Evolutionary conservation across 2,329 filamentous ascomycete species (phyloP), one percentile per base, ranked within the genome.

Genomic region (Hansfordia pulvinata): DNA sequence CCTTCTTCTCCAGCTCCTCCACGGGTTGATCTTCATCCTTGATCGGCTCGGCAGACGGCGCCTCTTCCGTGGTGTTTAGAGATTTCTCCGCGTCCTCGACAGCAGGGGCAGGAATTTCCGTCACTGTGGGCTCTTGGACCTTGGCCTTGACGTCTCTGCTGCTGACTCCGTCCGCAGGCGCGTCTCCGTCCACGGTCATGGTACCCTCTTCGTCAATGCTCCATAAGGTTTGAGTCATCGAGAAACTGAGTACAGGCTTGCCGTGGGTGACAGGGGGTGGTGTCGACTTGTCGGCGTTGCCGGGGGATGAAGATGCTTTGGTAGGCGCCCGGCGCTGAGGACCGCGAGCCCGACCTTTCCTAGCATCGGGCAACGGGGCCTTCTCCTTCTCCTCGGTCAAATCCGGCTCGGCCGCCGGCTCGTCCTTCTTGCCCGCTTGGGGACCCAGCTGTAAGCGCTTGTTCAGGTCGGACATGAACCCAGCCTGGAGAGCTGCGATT

Each of bases 381-480:
- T 84, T 83, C 43, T 85, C 74, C 38, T 69, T 71, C 32, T 69
- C 63, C 17, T 64, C 63, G 3, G 53, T 54, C 17, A 57, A 52
- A 24, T 69, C 67, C 30, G 72, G 64, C 27, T 74, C 63, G 10
- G 61, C 56, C 8, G 56, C 48, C 20, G 64, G 57, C 36, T 86
- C 77, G 43, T 81, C 76, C 38, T 81, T 78, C 58, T 84, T 86
- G 2, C 75, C 69, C 8, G 65, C 71, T 39, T 82, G 76, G n/a
- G 86, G 88, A 2, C 90, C 90, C 19, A 93, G 57, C 45, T 84
- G 77, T 16, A 98, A 62, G 25, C 85, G 79, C 41, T 84, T 86
- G 52, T 96, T 93, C 21, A 98, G 60, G 44, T 96, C 88, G 23
- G 76, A 85, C 66, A 98, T 74, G 52, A 98, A 96, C 3, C 82